Conservation (phyloP, 2,329 filamentous ascomycete species). For the Septoria petroselini region DNA sequence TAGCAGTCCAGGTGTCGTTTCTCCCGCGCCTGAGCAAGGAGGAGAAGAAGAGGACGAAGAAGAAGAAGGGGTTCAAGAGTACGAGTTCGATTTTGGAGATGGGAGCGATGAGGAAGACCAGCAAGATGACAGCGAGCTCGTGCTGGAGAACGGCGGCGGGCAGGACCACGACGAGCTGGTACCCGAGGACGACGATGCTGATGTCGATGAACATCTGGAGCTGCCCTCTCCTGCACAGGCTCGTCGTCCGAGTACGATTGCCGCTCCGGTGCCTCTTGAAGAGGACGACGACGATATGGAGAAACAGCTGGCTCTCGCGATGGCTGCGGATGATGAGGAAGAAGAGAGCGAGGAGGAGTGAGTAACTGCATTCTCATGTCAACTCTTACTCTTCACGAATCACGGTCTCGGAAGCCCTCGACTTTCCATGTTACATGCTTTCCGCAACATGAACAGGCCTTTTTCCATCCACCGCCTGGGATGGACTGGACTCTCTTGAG, state of each 20-base stretch:
- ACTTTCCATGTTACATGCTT: too few relatives aligned
- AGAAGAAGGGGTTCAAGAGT: slow-evolving; percentile 20
- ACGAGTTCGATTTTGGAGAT: slow-evolving; percentile 34
- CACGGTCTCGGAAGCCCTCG: too few relatives aligned
- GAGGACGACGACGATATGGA: slow-evolving; percentile 44
- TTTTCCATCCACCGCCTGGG: too few relatives aligned
- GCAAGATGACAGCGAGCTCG: slow-evolving; percentile 8
- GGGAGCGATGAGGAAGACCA: slow-evolving; percentile 22
- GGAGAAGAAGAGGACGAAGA: slow-evolving; percentile 22
- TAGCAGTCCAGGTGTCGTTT: slow-evolving; percentile 34
- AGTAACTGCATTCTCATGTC: too few relatives aligned
- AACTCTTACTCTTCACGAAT: too few relatives aligned
- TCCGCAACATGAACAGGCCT: too few relatives aligned
- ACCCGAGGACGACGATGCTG: slow-evolving; percentile 34
- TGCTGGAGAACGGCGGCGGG: slow-evolving; percentile 18
- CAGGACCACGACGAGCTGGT: slow-evolving; percentile 29
- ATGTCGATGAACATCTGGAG: slow-evolving; percentile 35
- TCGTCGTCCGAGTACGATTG: slow-evolving; percentile 29
- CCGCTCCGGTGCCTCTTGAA: slow-evolving; percentile 18
- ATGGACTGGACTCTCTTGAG: too few relatives aligned
- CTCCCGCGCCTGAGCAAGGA: slow-evolving; percentile 22
- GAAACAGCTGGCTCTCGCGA: slow-evolving; percentile 43
- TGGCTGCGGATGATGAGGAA: slow-evolving; percentile 38
- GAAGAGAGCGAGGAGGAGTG: slow-evolving; percentile 48
- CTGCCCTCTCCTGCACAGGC: slow-evolving; percentile 31